Conservation (phyloP, 352 stramenopile species). For the Pythium oligandrum region DNA sequence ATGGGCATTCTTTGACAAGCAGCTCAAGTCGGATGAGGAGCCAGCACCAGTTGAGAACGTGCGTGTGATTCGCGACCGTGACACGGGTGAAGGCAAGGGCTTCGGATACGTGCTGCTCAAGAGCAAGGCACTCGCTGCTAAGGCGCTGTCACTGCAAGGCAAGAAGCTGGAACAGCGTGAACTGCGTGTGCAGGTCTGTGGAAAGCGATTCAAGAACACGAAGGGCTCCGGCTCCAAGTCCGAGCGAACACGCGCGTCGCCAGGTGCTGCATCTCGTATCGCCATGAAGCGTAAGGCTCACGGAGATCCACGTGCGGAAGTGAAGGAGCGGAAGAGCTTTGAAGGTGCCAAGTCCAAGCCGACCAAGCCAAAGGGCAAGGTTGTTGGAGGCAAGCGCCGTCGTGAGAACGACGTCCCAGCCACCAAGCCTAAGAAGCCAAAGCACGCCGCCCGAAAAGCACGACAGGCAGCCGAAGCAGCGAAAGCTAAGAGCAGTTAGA, state of each 20-base stretch:
- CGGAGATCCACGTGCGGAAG: background rate
- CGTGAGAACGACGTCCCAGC: too few species aligned
- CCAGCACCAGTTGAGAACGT: conserved; percentile 76
- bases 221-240: conserved; percentile 43
- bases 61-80: conserved; percentile 84
- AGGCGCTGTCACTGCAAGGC: conserved; percentile 61
- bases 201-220: conserved; percentile 83
- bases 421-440: conserved; percentile 57
- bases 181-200: conserved; percentile 72
- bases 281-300: conserved; percentile 53
- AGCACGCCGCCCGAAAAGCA: conserved; percentile 64
- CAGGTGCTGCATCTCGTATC: conserved; percentile 54
- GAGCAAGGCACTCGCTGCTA: conserved; percentile 51
- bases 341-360: conserved; percentile 6
- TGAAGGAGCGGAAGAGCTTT: conserved; percentile 3
- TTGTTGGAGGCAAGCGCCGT: conserved; percentile 6
- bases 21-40: conserved; percentile 64
- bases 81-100: conserved; percentile 88
- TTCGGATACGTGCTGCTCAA: conserved; percentile 90
- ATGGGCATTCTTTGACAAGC: conserved; percentile 64
- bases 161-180: conserved; percentile 67
- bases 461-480: conserved; percentile 43
- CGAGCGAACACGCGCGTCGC: conserved; percentile 48
- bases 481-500: conserved; percentile 16
- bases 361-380: conserved; percentile 30